Percentiles rank a stretch among this genome's conserved stretches.
Evolutionary conservation across 148 eudicot genomes (phyloP).

Genomic region (Vaccinium vitisidaea): DNA sequence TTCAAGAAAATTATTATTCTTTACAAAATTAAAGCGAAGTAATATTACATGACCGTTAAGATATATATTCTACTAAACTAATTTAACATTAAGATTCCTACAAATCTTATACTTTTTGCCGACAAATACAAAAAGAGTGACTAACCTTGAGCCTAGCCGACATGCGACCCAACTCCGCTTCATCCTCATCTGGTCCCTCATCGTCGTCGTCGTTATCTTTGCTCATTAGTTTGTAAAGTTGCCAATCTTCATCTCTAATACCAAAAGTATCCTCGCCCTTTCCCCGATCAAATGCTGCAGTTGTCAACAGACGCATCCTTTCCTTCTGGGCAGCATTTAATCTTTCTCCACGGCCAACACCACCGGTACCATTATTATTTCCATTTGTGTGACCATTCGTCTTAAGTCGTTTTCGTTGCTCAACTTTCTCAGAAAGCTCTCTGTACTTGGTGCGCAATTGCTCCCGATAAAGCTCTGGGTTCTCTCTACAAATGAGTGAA

Average conservation of each 20-base stretch:
- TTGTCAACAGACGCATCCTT: constrained; percentile 94
- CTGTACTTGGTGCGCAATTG: constrained; percentile 67
- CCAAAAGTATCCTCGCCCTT: constrained; percentile 99
- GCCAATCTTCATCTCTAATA: constrained; percentile 95
- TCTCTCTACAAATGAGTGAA: constrained; percentile 49
- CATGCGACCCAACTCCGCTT: constrained; percentile 74
- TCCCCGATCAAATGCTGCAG: constrained; percentile 97
- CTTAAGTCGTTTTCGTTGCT: constrained; percentile 80
- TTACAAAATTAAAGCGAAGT: background rate
- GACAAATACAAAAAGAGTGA: constrained; percentile 5
- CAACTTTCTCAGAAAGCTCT: constrained; percentile 80
- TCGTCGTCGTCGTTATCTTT: constrained; percentile 92
- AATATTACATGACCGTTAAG: background rate
- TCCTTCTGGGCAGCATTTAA: constrained; percentile 92
- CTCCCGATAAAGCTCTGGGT: constrained; percentile 82
- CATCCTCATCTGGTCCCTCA: constrained; percentile 80
- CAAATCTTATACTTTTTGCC: background rate
- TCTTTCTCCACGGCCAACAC: constrained; percentile 97
- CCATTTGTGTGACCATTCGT: constrained; percentile 70
- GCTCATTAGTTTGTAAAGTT: constrained; percentile 94
- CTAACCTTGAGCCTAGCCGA: constrained; percentile 81
- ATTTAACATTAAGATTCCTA: background rate
- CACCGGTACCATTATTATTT: constrained; percentile 63
- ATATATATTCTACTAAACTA: background rate
- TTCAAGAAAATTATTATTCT: background rate